Evolutionary conservation across 352 stramenopile genomes (phyloP).

Genomic region (Globisporangium ultimum): DNA sequence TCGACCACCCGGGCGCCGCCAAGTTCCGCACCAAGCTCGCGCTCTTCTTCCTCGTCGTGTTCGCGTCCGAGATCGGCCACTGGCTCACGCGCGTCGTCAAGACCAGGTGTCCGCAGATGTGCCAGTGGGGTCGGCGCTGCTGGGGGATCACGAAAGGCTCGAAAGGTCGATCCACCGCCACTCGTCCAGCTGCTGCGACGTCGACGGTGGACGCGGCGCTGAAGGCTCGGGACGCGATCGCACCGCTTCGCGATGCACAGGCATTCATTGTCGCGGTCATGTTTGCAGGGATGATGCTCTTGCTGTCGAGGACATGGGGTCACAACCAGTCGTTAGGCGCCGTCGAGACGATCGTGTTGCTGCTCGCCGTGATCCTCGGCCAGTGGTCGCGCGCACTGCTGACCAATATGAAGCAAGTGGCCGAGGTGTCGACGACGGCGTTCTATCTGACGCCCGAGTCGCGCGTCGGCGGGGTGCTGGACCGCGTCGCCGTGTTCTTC

Average conservation of each 20-base stretch:
- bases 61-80: constrained; percentile 37
- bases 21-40: constrained; percentile 34
- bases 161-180: too few species aligned
- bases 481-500: constrained; percentile 40
- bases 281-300: constrained; percentile 33
- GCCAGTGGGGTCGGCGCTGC: constrained; percentile 3
- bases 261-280: constrained; percentile 27
- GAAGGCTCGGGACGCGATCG: constrained; percentile 19
- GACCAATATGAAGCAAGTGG: constrained; percentile 34
- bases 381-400: constrained; percentile 40
- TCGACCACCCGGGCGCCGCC: constrained; percentile 30
- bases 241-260: constrained; percentile 21
- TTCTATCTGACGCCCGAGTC: constrained; percentile 37
- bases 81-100: constrained; percentile 6
- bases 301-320: constrained; percentile 22
- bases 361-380: constrained; percentile 32
- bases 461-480: constrained; percentile 33
- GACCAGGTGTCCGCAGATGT: neutral
- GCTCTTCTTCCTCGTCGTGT: constrained; percentile 44
- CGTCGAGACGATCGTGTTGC: constrained; percentile 36
- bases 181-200: constrained; percentile 21
- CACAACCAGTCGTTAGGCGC: constrained; percentile 19
- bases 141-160: neutral
- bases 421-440: constrained; percentile 37
- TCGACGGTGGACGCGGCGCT: constrained; percentile 11